Conservation (phyloP, 1,284 basidiomycete species). For the Trametes polyzona region DNA sequence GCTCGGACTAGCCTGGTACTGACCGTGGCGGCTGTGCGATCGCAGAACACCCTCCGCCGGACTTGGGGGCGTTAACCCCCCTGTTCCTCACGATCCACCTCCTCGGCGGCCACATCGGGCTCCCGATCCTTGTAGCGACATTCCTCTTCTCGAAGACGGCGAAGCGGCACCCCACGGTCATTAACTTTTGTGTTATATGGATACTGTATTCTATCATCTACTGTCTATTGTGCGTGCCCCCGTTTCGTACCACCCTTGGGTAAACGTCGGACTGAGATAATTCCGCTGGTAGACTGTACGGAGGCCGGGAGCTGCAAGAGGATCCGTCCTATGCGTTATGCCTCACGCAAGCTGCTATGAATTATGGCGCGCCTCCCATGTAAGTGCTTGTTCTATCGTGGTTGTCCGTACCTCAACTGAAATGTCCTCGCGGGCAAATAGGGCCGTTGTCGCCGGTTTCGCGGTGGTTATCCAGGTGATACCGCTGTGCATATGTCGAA, state of each 20-base stretch:
- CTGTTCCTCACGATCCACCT: conserved; percentile 33
- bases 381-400: conserved; percentile 31
- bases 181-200: conserved; percentile 52
- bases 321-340: conserved; percentile 41
- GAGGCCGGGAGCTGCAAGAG: conserved; percentile 30
- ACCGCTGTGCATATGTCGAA: background rate
- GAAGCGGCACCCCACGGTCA: conserved; percentile 34
- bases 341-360: conserved; percentile 53
- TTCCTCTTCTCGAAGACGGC: conserved; percentile 34
- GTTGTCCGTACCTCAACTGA: too few species aligned
- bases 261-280: background rate
- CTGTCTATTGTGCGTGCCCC: conserved; percentile 49
- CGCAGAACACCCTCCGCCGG: conserved; percentile 18
- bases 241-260: background rate
- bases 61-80: conserved; percentile 18
- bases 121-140: conserved; percentile 38
- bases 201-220: conserved; percentile 56
- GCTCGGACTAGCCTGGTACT: background rate
- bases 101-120: conserved; percentile 36
- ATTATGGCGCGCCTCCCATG: conserved; percentile 59
- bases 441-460: conserved; percentile 52
- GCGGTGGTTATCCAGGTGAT: conserved; percentile 53
- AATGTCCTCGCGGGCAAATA: too few species aligned
- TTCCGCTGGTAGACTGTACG: conserved; percentile 42
- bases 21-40: conserved; percentile 1